phyloP scores from a whole-genome alignment of 2,329 filamentous ascomycete species.

The Ophiosphaerella herpotricha region DNA sequence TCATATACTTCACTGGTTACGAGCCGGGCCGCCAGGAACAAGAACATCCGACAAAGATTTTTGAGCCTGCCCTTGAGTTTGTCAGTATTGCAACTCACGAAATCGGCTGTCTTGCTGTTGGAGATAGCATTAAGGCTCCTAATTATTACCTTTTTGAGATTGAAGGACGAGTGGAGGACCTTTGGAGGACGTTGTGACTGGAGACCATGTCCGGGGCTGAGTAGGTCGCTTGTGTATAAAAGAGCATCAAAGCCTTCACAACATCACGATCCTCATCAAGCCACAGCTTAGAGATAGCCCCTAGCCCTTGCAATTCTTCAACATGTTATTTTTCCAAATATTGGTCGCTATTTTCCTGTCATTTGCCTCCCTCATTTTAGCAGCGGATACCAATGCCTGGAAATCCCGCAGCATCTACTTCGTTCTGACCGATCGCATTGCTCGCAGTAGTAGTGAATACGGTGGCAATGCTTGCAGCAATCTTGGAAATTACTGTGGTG shows the following conservation, averaged over 20 bases:
- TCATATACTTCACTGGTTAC: constrained; percentile 4
- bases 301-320: background rate
- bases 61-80: background rate
- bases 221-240: constrained; percentile 1
- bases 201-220: background rate
- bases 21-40: constrained; percentile 5
- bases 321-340: constrained; percentile 23
- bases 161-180: background rate
- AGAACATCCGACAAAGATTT: background rate
- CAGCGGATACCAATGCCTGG: constrained; percentile 41
- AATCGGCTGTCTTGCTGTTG: background rate
- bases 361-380: constrained; percentile 22
- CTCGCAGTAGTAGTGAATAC: constrained; percentile 38
- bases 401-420: constrained; percentile 46
- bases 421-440: constrained; percentile 43
- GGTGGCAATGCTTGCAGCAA: constrained; percentile 38
- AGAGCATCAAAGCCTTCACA: background rate
- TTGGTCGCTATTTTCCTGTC: constrained; percentile 21
- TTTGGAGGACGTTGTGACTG: background rate
- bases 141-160: background rate
- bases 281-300: too few relatives aligned
- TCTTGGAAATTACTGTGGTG: constrained; percentile 54
- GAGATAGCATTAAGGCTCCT: background rate
- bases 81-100: background rate
- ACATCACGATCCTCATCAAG: background rate